Evolutionary conservation across 257 asterid species (phyloP), one percentile per base, ranked within the genome.

Genomic region (Rauvolfia tetraphylla): DNA sequence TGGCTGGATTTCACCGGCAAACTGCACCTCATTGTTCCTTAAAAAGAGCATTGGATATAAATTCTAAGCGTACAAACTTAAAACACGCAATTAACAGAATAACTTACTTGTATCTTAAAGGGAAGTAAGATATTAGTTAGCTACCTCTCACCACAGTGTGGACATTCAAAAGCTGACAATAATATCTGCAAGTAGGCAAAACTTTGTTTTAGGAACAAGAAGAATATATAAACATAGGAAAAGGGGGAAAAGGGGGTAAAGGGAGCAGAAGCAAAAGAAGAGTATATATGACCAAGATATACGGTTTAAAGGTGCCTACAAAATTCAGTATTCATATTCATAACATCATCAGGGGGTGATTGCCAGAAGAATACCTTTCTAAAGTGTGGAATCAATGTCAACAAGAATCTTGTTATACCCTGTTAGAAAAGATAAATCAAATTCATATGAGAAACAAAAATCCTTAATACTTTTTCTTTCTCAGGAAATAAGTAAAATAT

Each of bases 91-190:
- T 0, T 9, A 23, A 65, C 57, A 17, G 34, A 20, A 4, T 46
- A 72, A 58, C 59, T 48, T 59, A 63, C 46, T n/a, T 17, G 42
- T 44, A 39, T 46, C 33, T 61, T 36, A 29, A 17, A 46, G 73
- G 71, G 71, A 62, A 56, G 2, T 62, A 78, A 79, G 76, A 63
- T 78, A 67, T 75, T 76, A 79, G 79, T 11, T 23, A 76, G 56
- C 65, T 89, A 95, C 99, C 98, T 95, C 84, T 95, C 99, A 80
- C 89, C 86, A 78, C 99, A 95, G 86, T 95, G 99, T 12, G 96
- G 87, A 82, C 99, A 95, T 68, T 93, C 99, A 83, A 95, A 93
- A 59, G 99, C 98, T 67, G 99, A 90, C 79, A 95, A 87, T 81
- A 93, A 77, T 80, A 95, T 85, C 99, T 95, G 93, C 58, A 80